Base-by-base conservation (phyloP, 495 filamentous ascomycete species). In the Penicillium cosmopolitanum region DNA sequence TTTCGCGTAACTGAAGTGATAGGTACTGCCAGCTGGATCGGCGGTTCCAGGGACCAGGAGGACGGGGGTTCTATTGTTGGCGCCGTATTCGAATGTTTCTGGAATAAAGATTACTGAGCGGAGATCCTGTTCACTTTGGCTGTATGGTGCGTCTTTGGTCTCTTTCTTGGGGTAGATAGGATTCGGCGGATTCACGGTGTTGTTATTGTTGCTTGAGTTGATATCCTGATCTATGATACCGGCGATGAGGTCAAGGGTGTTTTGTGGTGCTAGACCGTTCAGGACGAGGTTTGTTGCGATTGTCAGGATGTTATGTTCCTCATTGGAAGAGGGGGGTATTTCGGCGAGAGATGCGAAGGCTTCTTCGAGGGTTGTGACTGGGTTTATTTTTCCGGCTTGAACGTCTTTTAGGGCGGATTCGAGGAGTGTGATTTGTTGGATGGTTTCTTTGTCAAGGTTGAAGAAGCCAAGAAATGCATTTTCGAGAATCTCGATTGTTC, bases 41-140 rank as follows among this genome's bases (percentile, higher is more conserved):
- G 55, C 48, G 2, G 55, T 59, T 10, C 60, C 60, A 12, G 60
- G 60, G 5, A 54, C 33, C n/a, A 63, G 56, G 7, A 63, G 51
- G 21, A 63, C 40, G 3, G 60, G 55, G 1, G 35, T 56, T 33
- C 55, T 58, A 12, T 42, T 43, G 3, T 50, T 51, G 3, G 34
- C 21, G 23, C 60, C 50, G 25, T 59, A 51, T 51, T 58, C 10
- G 19, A 63, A 63, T 23, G 40, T 21, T 4, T 48, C 13, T 10
- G 60, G 60, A 42, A 63, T 63, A 31, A 50, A 53, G 33, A 63
- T 58, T 31, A 55, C 50, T 23, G 48, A 33, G 9, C 60, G 60
- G 40, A 63, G 60, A 5, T 54, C 12, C 3, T 53, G 21, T 44
- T 63, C 55, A 25, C 28, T 46, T 18, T 46, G 16, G 21, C 11